phyloP scores from a whole-genome alignment of 345 rosid genomes.

The Eucalyptus erythrocorys region DNA sequence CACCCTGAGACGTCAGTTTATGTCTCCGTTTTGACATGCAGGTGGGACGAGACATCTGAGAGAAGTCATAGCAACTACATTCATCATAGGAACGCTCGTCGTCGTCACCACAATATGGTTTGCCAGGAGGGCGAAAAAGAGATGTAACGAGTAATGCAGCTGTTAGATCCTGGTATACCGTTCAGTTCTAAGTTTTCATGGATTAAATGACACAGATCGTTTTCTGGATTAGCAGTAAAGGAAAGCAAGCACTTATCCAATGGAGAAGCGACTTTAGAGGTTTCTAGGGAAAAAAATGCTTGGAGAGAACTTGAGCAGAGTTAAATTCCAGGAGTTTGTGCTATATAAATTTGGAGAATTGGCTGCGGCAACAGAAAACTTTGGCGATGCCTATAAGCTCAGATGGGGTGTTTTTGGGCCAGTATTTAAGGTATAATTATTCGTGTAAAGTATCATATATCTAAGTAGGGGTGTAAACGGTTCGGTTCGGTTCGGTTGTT shows the following conservation, averaged over 20 bases:
- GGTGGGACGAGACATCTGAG: background rate
- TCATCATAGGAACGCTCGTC: background rate
- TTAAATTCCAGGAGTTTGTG: slow-evolving; percentile 3
- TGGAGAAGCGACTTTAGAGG: background rate
- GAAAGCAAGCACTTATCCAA: background rate
- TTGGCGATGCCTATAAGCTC: slow-evolving; percentile 12
- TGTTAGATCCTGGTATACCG: background rate
- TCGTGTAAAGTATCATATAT: slow-evolving; percentile 3
- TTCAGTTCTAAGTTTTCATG: background rate
- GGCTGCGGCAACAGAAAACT: slow-evolving; percentile 16
- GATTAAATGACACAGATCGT: background rate
- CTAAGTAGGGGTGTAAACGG: too few relatives aligned
- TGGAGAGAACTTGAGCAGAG: background rate
- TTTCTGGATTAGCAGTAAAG: background rate
- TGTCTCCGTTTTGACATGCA: background rate
- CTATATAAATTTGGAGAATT: slow-evolving; percentile 20
- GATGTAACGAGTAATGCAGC: background rate
- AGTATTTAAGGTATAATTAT: slow-evolving; percentile 21
- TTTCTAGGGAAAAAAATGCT: background rate
- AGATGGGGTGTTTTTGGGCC: slow-evolving; percentile 5
- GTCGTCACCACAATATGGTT: background rate
- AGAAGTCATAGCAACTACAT: background rate
- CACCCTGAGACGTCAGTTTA: background rate
- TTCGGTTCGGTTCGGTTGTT: too few relatives aligned
- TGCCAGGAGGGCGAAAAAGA: background rate